These are phyloP conservation scores for Neonectria punicea DNA, from an alignment of 2,329 filamentous ascomycete species.

Conservation along the genomic window DNA sequence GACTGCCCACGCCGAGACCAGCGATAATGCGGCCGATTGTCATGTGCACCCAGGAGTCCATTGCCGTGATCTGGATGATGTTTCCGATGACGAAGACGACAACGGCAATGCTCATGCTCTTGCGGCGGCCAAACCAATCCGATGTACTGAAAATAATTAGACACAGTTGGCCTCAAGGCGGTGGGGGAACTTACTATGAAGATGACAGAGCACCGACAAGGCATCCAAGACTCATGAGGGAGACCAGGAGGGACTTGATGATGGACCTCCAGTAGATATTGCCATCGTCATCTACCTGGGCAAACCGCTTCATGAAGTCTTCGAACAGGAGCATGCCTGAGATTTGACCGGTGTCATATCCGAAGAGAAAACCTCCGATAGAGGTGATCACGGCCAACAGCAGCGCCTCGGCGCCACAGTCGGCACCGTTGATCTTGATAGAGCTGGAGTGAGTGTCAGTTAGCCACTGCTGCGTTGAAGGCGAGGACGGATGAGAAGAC, in stretches of 20 bases:
- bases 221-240: constrained; percentile 65
- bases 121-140: constrained; percentile 66
- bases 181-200: constrained; percentile 50
- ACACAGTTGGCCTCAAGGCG: not conserved
- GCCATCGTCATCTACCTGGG: constrained; percentile 53
- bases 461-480: not conserved
- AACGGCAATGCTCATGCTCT: constrained; percentile 62
- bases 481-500: not conserved
- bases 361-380: constrained; percentile 69
- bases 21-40: constrained; percentile 73
- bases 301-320: constrained; percentile 65
- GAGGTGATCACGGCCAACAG: constrained; percentile 61
- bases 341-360: constrained; percentile 70
- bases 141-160: constrained; percentile 50
- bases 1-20: constrained; percentile 73
- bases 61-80: constrained; percentile 70
- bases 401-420: constrained; percentile 52
- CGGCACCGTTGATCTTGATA: constrained; percentile 52
- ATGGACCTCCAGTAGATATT: constrained; percentile 52
- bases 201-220: constrained; percentile 62
- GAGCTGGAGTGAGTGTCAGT: constrained; percentile 37
- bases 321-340: constrained; percentile 59
- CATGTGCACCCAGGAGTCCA: constrained; percentile 69
- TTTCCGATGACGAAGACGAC: constrained; percentile 71
- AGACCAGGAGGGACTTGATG: constrained; percentile 62